Base-by-base conservation (phyloP, 1,284 basidiomycete genomes). In the Ustilago loliicola region DNA sequence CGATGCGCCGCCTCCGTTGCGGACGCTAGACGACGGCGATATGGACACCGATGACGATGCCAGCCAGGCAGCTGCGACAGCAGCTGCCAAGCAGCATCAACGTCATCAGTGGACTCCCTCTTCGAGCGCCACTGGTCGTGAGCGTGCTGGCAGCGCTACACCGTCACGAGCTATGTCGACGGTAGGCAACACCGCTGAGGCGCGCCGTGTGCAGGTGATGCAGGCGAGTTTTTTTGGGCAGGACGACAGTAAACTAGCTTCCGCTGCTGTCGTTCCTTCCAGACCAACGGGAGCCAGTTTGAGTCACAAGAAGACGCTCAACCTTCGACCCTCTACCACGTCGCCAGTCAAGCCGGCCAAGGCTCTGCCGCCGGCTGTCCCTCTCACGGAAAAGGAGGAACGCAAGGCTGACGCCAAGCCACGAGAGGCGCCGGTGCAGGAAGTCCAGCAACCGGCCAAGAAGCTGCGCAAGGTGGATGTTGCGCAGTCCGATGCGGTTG, bases 401-500 rank as follows among this genome's bases (percentile, higher is more conserved):
- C 45, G 55, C 59, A 54, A 56, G 53, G 48, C 25, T 23, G 66
- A 61, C 52, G n/a, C 27, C 3, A 60, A 36, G 50, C 61, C 61
- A 32, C 58, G 61, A 17, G 48, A 61, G 51, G 27, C 58, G 23
- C 30, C 30, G 7, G 54, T 62, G 40, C 73, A 55, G 30, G 64
- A 58, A 25, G 63, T 66, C 6, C 66, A 61, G 50, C 70, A 62
- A n/a, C 80, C 78, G 45, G 75, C 75, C 36, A 74, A 67, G 57
- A 83, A 83, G 66, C 63, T 83, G 61, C 72, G 68, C 48, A 67
- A 77, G 52, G 40, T 72, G 25, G 69, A 81, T 36, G 68, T 85
- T 25, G 66, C 70, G 7, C 54, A 77, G 17, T 94, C 93, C 3
- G 88, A 89, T 19, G 90, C 91, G 0, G 88, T 87, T 48, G 91